Evolutionary conservation across 78 protist species (phyloP).

Genomic region (Trichosphaerium sp.): DNA sequence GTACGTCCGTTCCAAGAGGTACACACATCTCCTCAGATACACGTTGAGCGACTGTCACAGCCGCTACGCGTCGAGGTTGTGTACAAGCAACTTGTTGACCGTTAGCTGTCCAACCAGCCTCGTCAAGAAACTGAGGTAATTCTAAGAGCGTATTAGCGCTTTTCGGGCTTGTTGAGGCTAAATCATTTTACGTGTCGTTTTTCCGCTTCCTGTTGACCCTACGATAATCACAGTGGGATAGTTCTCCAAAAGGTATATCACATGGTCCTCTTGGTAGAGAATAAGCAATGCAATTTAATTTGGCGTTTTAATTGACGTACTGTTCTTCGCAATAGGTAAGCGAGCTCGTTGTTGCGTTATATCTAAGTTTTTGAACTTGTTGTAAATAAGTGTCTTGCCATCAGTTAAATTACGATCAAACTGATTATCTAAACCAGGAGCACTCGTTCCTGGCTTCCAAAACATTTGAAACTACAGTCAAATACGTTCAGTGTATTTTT

Average conservation of each 20-base stretch:
- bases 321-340: too few relatives aligned
- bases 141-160: background rate
- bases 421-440: too few relatives aligned
- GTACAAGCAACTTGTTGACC: constrained; percentile 51
- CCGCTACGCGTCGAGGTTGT: constrained; percentile 85
- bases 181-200: constrained; percentile 33
- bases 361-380: too few relatives aligned
- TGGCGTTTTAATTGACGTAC: too few relatives aligned
- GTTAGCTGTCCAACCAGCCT: constrained; percentile 76
- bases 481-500: too few relatives aligned
- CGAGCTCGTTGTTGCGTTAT: too few relatives aligned
- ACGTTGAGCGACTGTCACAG: constrained; percentile 65
- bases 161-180: background rate
- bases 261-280: too few relatives aligned
- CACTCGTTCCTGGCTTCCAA: too few relatives aligned
- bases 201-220: constrained; percentile 60
- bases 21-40: constrained; percentile 71
- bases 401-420: too few relatives aligned
- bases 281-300: too few relatives aligned
- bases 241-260: constrained; percentile 38
- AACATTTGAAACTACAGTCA: too few relatives aligned
- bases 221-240: constrained; percentile 27
- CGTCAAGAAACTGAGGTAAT: constrained; percentile 58
- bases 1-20: constrained; percentile 53
- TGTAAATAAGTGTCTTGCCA: too few relatives aligned